These are phyloP conservation scores for Penicillium subrubescens DNA, from an alignment of 495 filamentous ascomycete genomes.

Conservation along the genomic window DNA sequence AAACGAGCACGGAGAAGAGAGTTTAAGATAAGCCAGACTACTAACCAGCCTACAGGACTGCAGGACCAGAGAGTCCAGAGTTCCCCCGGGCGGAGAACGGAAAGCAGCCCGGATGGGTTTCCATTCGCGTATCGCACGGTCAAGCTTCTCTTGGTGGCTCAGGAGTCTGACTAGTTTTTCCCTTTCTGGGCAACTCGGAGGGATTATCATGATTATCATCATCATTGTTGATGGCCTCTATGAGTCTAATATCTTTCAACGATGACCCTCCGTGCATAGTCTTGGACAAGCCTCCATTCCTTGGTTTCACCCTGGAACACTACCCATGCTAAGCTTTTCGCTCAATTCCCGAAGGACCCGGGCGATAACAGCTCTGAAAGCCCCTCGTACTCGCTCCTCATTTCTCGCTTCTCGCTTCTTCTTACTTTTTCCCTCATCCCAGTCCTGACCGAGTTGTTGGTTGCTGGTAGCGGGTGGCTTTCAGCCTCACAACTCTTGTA, in stretches of 20 bases:
- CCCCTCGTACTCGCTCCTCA: background rate
- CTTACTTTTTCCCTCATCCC: too few relatives aligned
- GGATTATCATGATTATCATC: conserved; percentile 13
- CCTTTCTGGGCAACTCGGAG: conserved; percentile 16
- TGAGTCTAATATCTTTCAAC: too few relatives aligned
- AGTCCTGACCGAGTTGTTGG: background rate
- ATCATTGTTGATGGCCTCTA: too few relatives aligned
- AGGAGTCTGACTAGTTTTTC: conserved; percentile 12
- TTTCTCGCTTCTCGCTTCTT: background rate
- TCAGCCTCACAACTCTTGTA: conserved; percentile 46
- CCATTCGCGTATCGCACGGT: conserved; percentile 36
- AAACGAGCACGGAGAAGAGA: background rate
- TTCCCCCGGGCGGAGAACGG: conserved; percentile 27
- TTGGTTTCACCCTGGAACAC: background rate
- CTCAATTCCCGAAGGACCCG: background rate
- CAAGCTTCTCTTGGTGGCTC: conserved; percentile 44
- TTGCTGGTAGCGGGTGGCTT: background rate
- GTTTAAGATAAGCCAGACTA: conserved; percentile 28
- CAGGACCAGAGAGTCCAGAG: too few relatives aligned
- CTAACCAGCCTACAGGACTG: too few relatives aligned
- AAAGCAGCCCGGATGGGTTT: conserved; percentile 14
- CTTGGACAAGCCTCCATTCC: background rate
- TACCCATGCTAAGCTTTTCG: conserved; percentile 22
- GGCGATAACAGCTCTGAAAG: background rate
- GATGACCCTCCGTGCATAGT: too few relatives aligned